Evolutionary conservation across 2,329 filamentous ascomycete species (phyloP).

Genomic region (Falciphora oryzae): DNA sequence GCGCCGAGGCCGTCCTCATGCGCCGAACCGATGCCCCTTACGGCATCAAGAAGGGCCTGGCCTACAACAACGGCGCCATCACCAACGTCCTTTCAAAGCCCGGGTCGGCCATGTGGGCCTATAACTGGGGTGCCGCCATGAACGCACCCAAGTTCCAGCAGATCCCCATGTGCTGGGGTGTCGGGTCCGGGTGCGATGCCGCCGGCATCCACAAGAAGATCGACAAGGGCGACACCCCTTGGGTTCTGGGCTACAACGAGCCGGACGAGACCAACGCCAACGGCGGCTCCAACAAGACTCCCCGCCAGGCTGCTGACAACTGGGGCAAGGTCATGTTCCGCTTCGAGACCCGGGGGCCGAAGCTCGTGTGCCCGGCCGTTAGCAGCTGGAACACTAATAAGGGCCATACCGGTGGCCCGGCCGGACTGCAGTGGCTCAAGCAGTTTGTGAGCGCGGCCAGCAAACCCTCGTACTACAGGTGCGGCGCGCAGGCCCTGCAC

Average conservation of each 20-base stretch:
- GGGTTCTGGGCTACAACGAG: conserved; percentile 17
- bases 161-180: conserved; percentile 15
- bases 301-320: conserved; percentile 10
- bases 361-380: conserved; percentile 15
- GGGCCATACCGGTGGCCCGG: conserved; percentile 12
- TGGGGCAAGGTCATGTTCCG: conserved; percentile 15
- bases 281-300: conserved; percentile 12
- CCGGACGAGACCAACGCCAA: conserved; percentile 12
- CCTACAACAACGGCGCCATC: conserved; percentile 13
- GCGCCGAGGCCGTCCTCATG: neutral
- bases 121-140: conserved; percentile 14
- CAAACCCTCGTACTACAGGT: conserved; percentile 10
- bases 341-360: conserved; percentile 11
- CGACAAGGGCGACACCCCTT: conserved; percentile 12
- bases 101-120: conserved; percentile 14
- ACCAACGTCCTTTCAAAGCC: conserved; percentile 8
- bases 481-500: conserved; percentile 15
- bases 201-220: conserved; percentile 10
- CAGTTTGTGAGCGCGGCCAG: conserved; percentile 11
- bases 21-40: conserved; percentile 13
- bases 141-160: conserved; percentile 14
- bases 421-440: conserved; percentile 14
- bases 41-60: conserved; percentile 15
- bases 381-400: conserved; percentile 12
- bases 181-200: conserved; percentile 3